Base-by-base conservation (phyloP, 2,329 filamentous ascomycete species). In the Myotisia sp. region DNA sequence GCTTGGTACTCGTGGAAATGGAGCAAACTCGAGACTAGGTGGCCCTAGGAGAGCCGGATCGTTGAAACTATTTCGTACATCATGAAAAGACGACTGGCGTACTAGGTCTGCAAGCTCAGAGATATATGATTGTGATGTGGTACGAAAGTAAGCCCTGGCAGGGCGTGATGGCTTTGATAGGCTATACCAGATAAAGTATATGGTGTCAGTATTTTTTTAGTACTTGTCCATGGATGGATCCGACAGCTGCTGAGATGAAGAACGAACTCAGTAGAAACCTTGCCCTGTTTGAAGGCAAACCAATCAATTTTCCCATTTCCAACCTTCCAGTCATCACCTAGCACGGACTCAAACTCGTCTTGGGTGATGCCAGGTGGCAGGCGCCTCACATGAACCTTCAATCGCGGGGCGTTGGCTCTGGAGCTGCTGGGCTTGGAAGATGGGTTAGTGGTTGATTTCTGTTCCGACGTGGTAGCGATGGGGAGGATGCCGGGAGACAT, bases 291-390 rank as follows among this genome's bases (percentile, higher is more conserved):
- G 53, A 73, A 98, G 31, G 70, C 70, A 44, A 80, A 66, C 82
- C 83, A 94, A 54, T 92, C 86, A 8, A 92, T 74, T 52, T 77
- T 90, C 20, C 83, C 84, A 30, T 70, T 71, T n/a, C 80, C 81
- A 3, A 70, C 48, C 48, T 76, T 80, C 87, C 87, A 95, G 31
- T 85, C 78, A 2, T 76, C 68, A 3, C 85, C 86, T 8, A 94
- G 55, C 6, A 75, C 67, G 9, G 62, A 56, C 47, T 76, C 65
- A 42, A 92, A 87, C 49, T 98, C 90, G 1, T 68, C 58, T 49
- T 82, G 71, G 0, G 81, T 92, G 54, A 98, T 67, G 6, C 79
- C 83, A 1, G 90, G 86, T 6, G 90, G 83, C 3, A 98, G 70
- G 37, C 87, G 73, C 34, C 92, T 76, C 36, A 94, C 67, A 16